Evolutionary conservation across 768 basidiomycete genomes (phyloP), one percentile per base, ranked within the genome.

Genomic region (Kwoniella sp.): DNA sequence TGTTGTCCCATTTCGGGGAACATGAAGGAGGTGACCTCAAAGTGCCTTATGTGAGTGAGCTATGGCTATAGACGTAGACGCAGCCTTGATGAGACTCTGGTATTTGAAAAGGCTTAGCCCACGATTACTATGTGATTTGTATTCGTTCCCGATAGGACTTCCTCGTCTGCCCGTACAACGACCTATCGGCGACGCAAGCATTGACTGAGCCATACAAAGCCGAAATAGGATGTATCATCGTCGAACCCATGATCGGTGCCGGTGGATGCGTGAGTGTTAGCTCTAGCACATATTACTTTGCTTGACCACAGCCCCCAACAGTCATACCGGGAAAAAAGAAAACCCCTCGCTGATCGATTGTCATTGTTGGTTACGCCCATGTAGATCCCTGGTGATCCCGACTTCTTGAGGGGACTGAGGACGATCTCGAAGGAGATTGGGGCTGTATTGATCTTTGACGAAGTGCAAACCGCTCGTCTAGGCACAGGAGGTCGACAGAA

Each of bases 361-460:
- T n/a, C n/a, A n/a, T n/a, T n/a, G n/a, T n/a, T n/a, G n/a, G n/a
- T n/a, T n/a, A n/a, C n/a, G n/a, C n/a, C n/a, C n/a, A n/a, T n/a
- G n/a, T 51, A 62, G 60, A 56, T 60, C 12, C 60, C 61, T 6
- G 68, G 68, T n/a, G 44, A 49, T 29, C 52, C 60, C 2, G 61
- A 66, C 3, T 69, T 69, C 56, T 46, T 69, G 12, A 27, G 33
- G 7, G 33, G 24, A 21, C 55, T 69, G 1, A 48, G 65, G n/a
- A 47, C 27, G 15, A 29, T 66, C 25, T 30, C 64, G 10, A 58
- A 19, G 2, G 30, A 62, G 22, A 63, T 56, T 27, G 68, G 64
- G 0, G 61, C 65, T 13, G 54, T 66, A 25, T 51, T 69, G 55
- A 64, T 69, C 24, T 69, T 69, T 57, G 68, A 69, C 54, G 68